Evolutionary conservation across 768 basidiomycete genomes (phyloP).

Genomic region (Pisolithus tinctorius): DNA sequence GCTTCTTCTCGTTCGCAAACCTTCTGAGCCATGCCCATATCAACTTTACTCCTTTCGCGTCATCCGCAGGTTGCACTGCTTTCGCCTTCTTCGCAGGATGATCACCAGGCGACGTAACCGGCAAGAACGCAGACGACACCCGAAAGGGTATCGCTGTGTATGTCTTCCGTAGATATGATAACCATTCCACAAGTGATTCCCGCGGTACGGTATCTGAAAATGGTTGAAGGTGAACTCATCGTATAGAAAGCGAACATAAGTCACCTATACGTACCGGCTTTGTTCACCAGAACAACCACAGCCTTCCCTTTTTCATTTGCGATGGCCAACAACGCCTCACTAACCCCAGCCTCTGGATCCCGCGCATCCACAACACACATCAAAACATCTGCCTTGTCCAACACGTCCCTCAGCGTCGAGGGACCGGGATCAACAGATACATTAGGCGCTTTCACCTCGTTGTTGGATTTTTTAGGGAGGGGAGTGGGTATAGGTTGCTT

Average conservation of each 20-base stretch:
- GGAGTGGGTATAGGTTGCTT: not conserved
- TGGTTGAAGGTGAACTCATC: not conserved
- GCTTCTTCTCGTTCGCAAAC: slow-evolving; percentile 41
- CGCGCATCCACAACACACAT: slow-evolving; percentile 79
- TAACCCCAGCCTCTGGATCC: slow-evolving; percentile 71
- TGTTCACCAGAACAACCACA: slow-evolving; percentile 72
- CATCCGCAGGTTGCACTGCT: slow-evolving; percentile 32
- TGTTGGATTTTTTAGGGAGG: not conserved
- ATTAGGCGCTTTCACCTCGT: slow-evolving; percentile 4
- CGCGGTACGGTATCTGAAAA: slow-evolving; percentile 68
- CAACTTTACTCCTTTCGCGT: slow-evolving; percentile 56
- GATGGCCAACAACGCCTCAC: slow-evolving; percentile 48
- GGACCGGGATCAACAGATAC: slow-evolving; percentile 23
- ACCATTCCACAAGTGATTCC: slow-evolving; percentile 70
- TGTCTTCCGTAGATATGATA: slow-evolving; percentile 47
- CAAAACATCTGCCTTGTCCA: slow-evolving; percentile 74
- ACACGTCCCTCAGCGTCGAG: slow-evolving; percentile 33
- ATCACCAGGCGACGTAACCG: slow-evolving; percentile 24
- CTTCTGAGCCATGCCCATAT: slow-evolving; percentile 43
- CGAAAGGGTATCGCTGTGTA: slow-evolving; percentile 69
- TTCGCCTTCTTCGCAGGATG: slow-evolving; percentile 40
- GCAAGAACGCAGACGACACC: slow-evolving; percentile 61
- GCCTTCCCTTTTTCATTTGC: slow-evolving; percentile 38
- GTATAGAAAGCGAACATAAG: not conserved
- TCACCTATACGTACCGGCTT: slow-evolving; percentile 59